Conservation (phyloP, 31 red algal species). For the Odonthalia washingtoniensis region DNA sequence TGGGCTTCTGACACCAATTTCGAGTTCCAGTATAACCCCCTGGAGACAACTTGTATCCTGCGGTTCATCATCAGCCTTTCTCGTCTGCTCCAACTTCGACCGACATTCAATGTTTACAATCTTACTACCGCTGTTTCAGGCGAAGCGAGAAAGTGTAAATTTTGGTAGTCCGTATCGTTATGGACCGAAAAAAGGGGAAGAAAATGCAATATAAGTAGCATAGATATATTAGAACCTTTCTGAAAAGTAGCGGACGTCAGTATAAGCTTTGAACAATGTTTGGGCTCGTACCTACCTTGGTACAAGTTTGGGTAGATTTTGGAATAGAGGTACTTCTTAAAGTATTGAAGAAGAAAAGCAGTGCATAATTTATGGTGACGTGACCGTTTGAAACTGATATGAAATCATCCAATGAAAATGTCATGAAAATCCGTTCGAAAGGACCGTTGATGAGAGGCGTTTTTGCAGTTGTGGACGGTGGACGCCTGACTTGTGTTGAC, state of each 20-base stretch:
- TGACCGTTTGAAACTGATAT: neutral
- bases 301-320: slow-evolving; percentile 6
- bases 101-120: neutral
- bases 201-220: neutral
- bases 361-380: neutral
- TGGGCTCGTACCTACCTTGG: neutral
- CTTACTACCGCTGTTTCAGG: slow-evolving; percentile 7
- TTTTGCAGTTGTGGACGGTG: slow-evolving; percentile 28
- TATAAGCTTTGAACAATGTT: neutral
- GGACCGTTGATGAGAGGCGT: neutral
- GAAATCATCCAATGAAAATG: neutral
- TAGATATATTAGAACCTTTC: neutral
- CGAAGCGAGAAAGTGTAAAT: neutral
- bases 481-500: slow-evolving; percentile 6
- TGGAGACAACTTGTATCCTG: slow-evolving; percentile 24
- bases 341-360: neutral
- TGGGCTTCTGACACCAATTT: too few relatives aligned
- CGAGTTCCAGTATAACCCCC: too few relatives aligned
- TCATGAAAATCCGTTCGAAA: neutral
- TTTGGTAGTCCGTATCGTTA: slow-evolving; percentile 20
- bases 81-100: slow-evolving; percentile 12
- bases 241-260: neutral
- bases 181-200: slow-evolving; percentile 2
- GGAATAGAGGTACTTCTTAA: neutral
- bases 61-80: slow-evolving; percentile 16